Evolutionary conservation across 192 early-diverging fungal genomes (phyloP).

Genomic region (Linnemannia schmuckeri): DNA sequence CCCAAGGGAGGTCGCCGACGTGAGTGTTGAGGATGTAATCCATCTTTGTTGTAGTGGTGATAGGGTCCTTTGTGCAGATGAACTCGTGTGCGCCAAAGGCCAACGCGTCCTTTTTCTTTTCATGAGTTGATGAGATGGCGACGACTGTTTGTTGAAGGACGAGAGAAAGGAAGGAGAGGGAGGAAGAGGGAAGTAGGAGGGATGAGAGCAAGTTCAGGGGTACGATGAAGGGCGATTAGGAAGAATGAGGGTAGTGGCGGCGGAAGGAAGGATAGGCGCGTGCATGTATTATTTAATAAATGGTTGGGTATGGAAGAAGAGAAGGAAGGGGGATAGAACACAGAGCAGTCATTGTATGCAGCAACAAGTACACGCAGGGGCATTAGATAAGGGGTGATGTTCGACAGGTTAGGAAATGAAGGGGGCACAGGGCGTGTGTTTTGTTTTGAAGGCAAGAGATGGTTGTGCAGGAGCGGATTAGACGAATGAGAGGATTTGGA

Average conservation of each 20-base stretch:
- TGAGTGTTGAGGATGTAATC: conserved; percentile 65
- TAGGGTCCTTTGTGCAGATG: conserved; percentile 52
- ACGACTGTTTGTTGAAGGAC: conserved; percentile 16
- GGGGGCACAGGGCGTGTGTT: background rate
- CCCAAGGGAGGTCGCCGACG: conserved; percentile 52
- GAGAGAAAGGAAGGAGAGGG: background rate
- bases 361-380: background rate
- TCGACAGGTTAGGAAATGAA: background rate
- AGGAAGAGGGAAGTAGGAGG: background rate
- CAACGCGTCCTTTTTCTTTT: conserved; percentile 67
- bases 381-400: background rate
- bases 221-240: background rate
- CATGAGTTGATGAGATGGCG: conserved; percentile 37
- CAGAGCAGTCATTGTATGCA: background rate
- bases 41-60: conserved; percentile 46
- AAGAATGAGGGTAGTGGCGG: background rate
- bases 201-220: conserved; percentile 16
- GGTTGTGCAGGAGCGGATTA: background rate
- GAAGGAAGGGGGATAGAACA: background rate
- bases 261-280: background rate
- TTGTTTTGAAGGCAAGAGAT: background rate
- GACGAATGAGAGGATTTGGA: background rate
- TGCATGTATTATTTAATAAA: background rate
- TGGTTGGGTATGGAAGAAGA: no score
- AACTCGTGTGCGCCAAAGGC: conserved; percentile 72